A percentile compares a stretch with the other conserved stretches of the same genome.
phyloP scores from a whole-genome alignment of 2,329 filamentous ascomycete genomes.

The Dothistroma pini region DNA sequence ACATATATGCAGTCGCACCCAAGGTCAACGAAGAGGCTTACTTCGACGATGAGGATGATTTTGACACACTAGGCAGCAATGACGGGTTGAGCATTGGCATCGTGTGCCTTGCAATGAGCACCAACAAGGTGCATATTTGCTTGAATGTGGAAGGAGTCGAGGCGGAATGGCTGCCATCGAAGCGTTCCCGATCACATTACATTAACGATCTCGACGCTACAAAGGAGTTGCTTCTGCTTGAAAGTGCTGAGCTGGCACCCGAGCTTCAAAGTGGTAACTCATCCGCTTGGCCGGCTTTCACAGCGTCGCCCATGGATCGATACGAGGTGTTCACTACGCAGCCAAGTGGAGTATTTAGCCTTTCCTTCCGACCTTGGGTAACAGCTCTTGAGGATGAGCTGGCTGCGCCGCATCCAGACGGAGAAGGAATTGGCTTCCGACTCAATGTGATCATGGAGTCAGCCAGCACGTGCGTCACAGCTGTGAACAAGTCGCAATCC shows the following conservation, averaged over 20 bases:
- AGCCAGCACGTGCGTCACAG: slow-evolving; percentile 47
- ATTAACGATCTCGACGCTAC: slow-evolving; percentile 26
- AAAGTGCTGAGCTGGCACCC: slow-evolving; percentile 38
- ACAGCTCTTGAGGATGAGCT: slow-evolving; percentile 56
- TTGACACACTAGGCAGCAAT: slow-evolving; percentile 32
- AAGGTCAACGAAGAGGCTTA: slow-evolving; percentile 52
- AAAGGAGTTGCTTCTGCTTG: slow-evolving; percentile 37
- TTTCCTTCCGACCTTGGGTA: slow-evolving; percentile 57
- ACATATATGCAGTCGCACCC: slow-evolving; percentile 57
- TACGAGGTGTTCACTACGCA: slow-evolving; percentile 60
- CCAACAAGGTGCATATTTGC: slow-evolving; percentile 55
- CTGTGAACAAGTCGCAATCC: slow-evolving; percentile 34
- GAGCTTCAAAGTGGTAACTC: slow-evolving; percentile 18
- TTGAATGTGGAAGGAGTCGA: slow-evolving; percentile 60
- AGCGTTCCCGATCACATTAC: slow-evolving; percentile 27
- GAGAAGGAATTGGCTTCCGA: slow-evolving; percentile 54
- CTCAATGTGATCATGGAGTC: slow-evolving; percentile 54
- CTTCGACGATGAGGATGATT: slow-evolving; percentile 50
- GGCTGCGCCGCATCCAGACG: slow-evolving; percentile 34
- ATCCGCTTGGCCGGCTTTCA: slow-evolving; percentile 52
- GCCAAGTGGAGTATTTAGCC: slow-evolving; percentile 49
- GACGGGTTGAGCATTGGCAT: slow-evolving; percentile 54
- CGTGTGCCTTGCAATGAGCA: slow-evolving; percentile 55
- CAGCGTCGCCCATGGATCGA: slow-evolving; percentile 51
- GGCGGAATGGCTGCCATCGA: slow-evolving; percentile 58